Conservation (phyloP, 2,329 filamentous ascomycete genomes). For the Graphilbum sp. region DNA sequence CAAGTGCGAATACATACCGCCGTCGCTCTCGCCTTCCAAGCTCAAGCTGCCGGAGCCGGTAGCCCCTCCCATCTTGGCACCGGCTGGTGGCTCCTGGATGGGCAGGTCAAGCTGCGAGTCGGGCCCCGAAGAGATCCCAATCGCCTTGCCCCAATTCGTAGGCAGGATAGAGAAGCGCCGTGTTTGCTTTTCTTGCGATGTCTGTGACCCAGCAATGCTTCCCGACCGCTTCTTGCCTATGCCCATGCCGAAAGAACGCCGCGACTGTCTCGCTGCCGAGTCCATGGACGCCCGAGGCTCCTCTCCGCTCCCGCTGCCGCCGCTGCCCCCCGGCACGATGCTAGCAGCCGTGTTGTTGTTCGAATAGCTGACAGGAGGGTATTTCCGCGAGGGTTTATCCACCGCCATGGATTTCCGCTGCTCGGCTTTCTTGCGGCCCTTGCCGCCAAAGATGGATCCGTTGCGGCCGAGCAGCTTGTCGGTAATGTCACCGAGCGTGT, state of each 20-base stretch:
- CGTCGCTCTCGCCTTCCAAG: constrained; percentile 6
- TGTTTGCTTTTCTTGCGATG: constrained; percentile 35
- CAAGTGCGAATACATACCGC: constrained; percentile 18
- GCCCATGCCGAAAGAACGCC: constrained; percentile 54
- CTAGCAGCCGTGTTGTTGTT: constrained; percentile 33
- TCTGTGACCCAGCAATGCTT: constrained; percentile 41
- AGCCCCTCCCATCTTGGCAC: no score
- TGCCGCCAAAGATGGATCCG: constrained; percentile 62
- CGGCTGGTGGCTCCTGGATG: constrained; percentile 31
- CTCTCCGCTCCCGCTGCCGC: background rate
- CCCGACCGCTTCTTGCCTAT: constrained; percentile 57
- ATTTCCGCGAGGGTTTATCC: constrained; percentile 46
- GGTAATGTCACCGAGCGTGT: constrained; percentile 64
- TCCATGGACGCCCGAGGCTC: constrained; percentile 49
- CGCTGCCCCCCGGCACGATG: background rate
- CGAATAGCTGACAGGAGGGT: constrained; percentile 79
- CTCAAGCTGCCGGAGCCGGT: no score
- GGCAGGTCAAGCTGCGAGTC: constrained; percentile 36
- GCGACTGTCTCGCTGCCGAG: constrained; percentile 35
- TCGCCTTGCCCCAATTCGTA: constrained; percentile 28
- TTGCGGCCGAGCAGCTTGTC: constrained; percentile 75
- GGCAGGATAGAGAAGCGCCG: constrained; percentile 59
- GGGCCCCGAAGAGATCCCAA: constrained; percentile 34
- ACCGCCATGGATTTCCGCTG: constrained; percentile 11
- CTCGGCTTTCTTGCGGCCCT: constrained; percentile 34